Percentiles rank a stretch among this genome's conserved stretches.
phyloP scores from a whole-genome alignment of 768 basidiomycete species.

The Cyclocybe cylindracea region DNA sequence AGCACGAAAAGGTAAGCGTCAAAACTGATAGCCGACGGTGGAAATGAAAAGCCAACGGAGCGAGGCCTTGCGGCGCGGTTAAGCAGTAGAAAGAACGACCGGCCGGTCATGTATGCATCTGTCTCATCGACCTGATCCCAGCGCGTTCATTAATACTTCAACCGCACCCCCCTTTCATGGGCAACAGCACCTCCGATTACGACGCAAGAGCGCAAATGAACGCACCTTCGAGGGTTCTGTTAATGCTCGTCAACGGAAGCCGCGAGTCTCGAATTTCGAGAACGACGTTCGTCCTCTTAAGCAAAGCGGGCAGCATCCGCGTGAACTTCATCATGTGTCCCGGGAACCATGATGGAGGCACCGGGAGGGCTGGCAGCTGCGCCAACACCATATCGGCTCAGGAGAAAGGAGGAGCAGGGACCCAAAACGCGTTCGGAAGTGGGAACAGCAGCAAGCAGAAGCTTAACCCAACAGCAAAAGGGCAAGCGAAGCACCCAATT shows the following conservation, averaged over 20 bases:
- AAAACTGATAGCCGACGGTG: conserved; percentile 23
- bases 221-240: conserved; percentile 84
- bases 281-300: conserved; percentile 85
- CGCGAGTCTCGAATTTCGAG: conserved; percentile 94
- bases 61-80: conserved; percentile 5
- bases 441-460: no score
- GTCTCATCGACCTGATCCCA: conserved; percentile 5
- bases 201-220: conserved; percentile 26
- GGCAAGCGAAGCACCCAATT: no score
- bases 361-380: conserved; percentile 51
- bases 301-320: conserved; percentile 69
- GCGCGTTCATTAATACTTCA: conserved; percentile 1
- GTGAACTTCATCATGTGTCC: conserved; percentile 94
- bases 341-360: conserved; percentile 91
- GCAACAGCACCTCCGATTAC: conserved; percentile 18
- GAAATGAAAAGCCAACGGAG: conserved; percentile 13
- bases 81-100: conserved; percentile 6
- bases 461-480: no score
- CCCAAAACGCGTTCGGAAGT: no score
- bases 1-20: conserved; percentile 13
- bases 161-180: conserved; percentile 1
- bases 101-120: conserved; percentile 2
- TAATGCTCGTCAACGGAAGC: conserved; percentile 92
- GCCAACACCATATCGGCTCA: conserved; percentile 30
- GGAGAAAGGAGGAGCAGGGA: background rate